Percentiles rank a stretch among this genome's conserved stretches.
Evolutionary conservation across 192 early-diverging fungal genomes (phyloP).

Genomic region (Mortierella hygrophila): DNA sequence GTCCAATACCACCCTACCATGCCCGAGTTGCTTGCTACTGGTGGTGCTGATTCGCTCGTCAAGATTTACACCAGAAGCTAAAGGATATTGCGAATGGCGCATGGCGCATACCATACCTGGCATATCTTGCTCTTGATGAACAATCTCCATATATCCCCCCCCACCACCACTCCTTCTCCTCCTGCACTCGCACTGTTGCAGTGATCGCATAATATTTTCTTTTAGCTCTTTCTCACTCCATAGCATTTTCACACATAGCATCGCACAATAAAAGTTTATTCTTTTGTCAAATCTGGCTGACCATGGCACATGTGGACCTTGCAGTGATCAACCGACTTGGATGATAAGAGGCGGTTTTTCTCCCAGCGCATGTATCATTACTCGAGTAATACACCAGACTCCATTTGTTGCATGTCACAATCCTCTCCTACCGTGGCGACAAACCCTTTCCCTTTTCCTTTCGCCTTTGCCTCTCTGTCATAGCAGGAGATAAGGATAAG

Average conservation of each 20-base stretch:
- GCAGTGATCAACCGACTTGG: no score
- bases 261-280: not conserved
- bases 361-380: no score
- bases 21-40: conserved; percentile 65
- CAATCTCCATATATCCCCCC: not conserved
- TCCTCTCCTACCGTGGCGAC: no score
- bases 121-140: not conserved
- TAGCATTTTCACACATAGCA: not conserved
- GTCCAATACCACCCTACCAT: conserved; percentile 70
- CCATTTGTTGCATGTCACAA: no score
- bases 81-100: not conserved
- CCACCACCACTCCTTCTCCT: not conserved
- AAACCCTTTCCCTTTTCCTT: no score
- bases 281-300: not conserved
- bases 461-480: no score
- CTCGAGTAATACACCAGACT: no score
- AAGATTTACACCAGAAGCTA: conserved; percentile 60
- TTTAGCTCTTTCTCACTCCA: not conserved
- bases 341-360: no score
- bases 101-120: not conserved
- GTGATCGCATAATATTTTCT: not conserved
- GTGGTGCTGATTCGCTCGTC: conserved; percentile 71
- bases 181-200: not conserved
- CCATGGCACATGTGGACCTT: no score
- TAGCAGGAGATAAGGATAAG: no score